Percentiles rank a stretch among this genome's conserved stretches.
Conservation (phyloP, 2,329 filamentous ascomycete species). For the Aspergillus oerlinghausenensis region DNA sequence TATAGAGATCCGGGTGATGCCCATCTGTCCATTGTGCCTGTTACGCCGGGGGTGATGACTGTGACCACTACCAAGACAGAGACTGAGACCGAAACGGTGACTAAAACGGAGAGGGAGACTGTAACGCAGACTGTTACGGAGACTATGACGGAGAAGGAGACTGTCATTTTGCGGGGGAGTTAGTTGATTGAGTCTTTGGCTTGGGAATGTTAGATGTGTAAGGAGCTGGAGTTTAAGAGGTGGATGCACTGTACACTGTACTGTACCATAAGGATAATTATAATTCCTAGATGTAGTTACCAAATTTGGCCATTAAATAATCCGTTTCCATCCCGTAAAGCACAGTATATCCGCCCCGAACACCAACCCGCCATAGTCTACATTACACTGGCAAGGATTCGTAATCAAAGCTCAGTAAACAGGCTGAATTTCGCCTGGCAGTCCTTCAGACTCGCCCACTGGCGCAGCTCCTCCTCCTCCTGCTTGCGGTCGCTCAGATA, state of each 20-base stretch:
- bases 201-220: not conserved
- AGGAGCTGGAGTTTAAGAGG: not conserved
- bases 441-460: conserved; percentile 75
- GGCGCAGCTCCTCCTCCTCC: conserved; percentile 70
- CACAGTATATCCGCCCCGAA: not conserved
- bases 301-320: not conserved
- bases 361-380: not conserved
- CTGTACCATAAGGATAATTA: not conserved
- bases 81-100: conserved; percentile 2
- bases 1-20: not conserved
- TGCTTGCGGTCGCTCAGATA: conserved; percentile 48
- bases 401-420: conserved; percentile 24
- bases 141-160: conserved; percentile 3
- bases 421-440: conserved; percentile 68
- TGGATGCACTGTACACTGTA: not conserved
- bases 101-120: conserved; percentile 6
- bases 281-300: not conserved
- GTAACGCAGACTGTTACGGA: conserved; percentile 6
- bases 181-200: not conserved
- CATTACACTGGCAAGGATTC: not conserved
- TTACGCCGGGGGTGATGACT: conserved; percentile 13
- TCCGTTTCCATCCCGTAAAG: not conserved
- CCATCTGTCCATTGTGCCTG: conserved; percentile 8
- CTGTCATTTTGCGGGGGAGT: not conserved
- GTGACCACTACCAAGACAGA: conserved; percentile 10